phyloP scores from a whole-genome alignment of 1,284 basidiomycete species.

The Cutaneotrichosporon spelunceum region DNA sequence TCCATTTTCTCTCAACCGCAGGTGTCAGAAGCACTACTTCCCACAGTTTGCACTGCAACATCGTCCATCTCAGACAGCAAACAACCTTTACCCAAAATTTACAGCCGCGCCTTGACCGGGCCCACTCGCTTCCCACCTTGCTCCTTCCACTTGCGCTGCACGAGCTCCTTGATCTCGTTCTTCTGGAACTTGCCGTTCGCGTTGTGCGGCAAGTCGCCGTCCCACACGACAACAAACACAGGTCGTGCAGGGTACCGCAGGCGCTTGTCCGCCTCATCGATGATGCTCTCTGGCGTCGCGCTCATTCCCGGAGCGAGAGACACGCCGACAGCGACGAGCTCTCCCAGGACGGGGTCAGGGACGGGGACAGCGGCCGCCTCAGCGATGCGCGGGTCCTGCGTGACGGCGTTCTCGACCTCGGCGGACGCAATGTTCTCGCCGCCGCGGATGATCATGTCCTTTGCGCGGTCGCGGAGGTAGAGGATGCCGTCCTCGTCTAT shows the following conservation, averaged over 20 bases:
- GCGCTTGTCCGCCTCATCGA: slow-evolving; percentile 18
- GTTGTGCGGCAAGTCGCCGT: slow-evolving; percentile 13
- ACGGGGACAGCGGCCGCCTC: slow-evolving; percentile 42
- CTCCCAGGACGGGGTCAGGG: slow-evolving; percentile 39
- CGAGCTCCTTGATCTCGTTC: slow-evolving; percentile 22
- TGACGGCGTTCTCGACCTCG: slow-evolving; percentile 46
- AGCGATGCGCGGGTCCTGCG: slow-evolving; percentile 32
- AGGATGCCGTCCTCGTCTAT: slow-evolving; percentile 41
- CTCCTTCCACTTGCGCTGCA: slow-evolving; percentile 18
- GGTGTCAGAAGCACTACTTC: too few species aligned
- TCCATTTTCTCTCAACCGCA: too few species aligned
- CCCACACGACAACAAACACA: slow-evolving; percentile 19
- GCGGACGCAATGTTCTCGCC: slow-evolving; percentile 48
- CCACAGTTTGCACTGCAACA: background rate
- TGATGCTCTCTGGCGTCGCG: slow-evolving; percentile 16
- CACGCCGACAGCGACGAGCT: slow-evolving; percentile 41
- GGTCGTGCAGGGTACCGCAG: slow-evolving; percentile 23
- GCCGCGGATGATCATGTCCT: slow-evolving; percentile 46
- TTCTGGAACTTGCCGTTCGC: slow-evolving; percentile 24
- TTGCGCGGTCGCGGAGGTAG: slow-evolving; percentile 27
- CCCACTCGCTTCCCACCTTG: slow-evolving; percentile 14
- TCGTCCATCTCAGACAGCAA: background rate
- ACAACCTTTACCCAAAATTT: background rate
- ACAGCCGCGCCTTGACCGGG: slow-evolving; percentile 16
- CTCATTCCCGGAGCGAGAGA: slow-evolving; percentile 24